Evolutionary conservation across 2,329 filamentous ascomycete species (phyloP), one percentile per base, ranked within the genome.

Genomic region (Penicillium sp.): DNA sequence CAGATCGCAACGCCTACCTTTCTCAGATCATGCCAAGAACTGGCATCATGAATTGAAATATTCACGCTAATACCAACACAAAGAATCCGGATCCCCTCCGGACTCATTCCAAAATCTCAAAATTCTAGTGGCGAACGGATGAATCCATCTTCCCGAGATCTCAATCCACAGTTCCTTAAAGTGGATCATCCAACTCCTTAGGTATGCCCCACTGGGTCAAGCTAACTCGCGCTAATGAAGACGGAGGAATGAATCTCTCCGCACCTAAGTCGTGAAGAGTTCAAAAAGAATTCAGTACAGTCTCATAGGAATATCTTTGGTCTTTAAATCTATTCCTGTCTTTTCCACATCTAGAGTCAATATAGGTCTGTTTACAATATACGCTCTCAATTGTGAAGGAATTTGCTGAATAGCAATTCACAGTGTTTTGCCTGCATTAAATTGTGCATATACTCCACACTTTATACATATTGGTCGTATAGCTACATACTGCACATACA

Each of bases 211-310:
- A 35, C 34, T 35, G 16, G 14, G 34, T 35, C 14, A n/a, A 35
- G 7, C 13, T 13, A 4, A 13, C 10, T 34, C 10, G 32, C 35
- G 32, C 35, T 36, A 14, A 16, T 16, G 26, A 23, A 29, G 9
- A 14, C 53, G 43, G 53, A n/a, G 48, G 18, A 3, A 58, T 61
- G 10, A 53, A 57, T 61, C 58, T 48, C 50, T 53, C 60, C 60
- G 57, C 40, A 36, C 42, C 19, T 19, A 30, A 26, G 44, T 16
- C 23, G 26, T 14, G 18, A 14, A 4, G 18, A 27, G 52, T 54
- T 56, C 40, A 3, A 23, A 23, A 5, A 23, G 23, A 23, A 23
- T 5, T 23, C 23, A 23, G 5, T 23, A 23, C 23, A 23, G 23
- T 23, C 23, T 23, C 23, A 23, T 23, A 23, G 23, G 23, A 5